Evolutionary conservation across 345 rosid species (phyloP).

Genomic region (Sisymbrium irio): DNA sequence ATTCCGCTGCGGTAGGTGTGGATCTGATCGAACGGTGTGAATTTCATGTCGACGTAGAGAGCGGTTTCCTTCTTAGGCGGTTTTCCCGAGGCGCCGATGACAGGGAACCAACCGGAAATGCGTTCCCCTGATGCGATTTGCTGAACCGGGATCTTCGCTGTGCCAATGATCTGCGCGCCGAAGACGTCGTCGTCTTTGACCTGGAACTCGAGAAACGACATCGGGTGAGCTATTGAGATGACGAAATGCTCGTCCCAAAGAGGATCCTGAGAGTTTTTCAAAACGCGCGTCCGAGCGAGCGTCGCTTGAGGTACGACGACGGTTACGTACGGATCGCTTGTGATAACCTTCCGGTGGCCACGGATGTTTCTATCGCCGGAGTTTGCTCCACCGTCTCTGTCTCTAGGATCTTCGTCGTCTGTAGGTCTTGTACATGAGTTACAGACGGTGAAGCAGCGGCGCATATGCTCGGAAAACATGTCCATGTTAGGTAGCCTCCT

Average conservation of each 20-base stretch:
- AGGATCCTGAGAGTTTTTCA: slow-evolving; percentile 67
- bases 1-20: slow-evolving; percentile 49
- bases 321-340: slow-evolving; percentile 84
- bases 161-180: slow-evolving; percentile 73
- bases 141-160: slow-evolving; percentile 49
- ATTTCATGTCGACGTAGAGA: slow-evolving; percentile 51
- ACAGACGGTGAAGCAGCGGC: slow-evolving; percentile 48
- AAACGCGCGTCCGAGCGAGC: slow-evolving; percentile 73
- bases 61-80: slow-evolving; percentile 55
- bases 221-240: slow-evolving; percentile 72
- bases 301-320: slow-evolving; percentile 87
- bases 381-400: background rate
- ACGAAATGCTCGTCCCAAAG: slow-evolving; percentile 65
- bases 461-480: slow-evolving; percentile 42
- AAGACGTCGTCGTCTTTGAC: slow-evolving; percentile 84
- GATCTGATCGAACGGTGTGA: slow-evolving; percentile 66
- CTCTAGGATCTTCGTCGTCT: background rate
- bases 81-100: slow-evolving; percentile 46
- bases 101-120: slow-evolving; percentile 52
- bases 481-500: slow-evolving; percentile 77
- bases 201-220: slow-evolving; percentile 58
- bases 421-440: slow-evolving; percentile 25
- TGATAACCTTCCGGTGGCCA: slow-evolving; percentile 48
- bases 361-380: slow-evolving; percentile 20
- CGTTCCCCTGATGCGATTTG: slow-evolving; percentile 40